Base-by-base conservation (phyloP, 140 eudicot genomes). In the Stevia rebaudiana region DNA sequence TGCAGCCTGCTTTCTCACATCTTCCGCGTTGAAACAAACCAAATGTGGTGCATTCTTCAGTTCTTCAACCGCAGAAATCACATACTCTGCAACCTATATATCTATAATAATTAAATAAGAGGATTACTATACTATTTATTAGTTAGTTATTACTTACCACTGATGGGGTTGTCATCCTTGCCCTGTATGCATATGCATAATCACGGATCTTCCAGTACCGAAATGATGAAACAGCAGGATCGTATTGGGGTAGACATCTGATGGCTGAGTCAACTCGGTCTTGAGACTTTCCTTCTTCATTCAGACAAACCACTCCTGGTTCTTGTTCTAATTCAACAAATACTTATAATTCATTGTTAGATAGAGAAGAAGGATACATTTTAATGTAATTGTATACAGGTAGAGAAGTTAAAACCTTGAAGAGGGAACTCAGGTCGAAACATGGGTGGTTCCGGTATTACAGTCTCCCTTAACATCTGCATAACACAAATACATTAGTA, bases 181-280 rank as follows among this genome's bases (percentile, higher is more conserved):
- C 61, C 67, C 86, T 79, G 70, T 92, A 92, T 48, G 94, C 84
- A 78, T 85, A 69, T 50, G 95, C 95, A 88, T 69, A 92, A 87
- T 92, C 97, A 67, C 98, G 87, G 74, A 92, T 92, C 70, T 85
- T 92, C 98, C 98, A 92, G 79, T 88, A 92, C 22, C 81, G 80
- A 69, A 92, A 92, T 30, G 70, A 49, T 49, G 55, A 69, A 60
- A 70, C 81, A 49, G 55, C 18, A 43, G 28, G 81, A 68, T 92
- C 94, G 72, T 92, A 81, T 6, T 70, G 79, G 33, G 94, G 90
- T 68, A 92, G 98, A 78, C 87, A 83, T 19, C 61, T 78, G 18
- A 78, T 47, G 49, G 94, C 95, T 53, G 78, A 21, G 62, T 81
- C 90, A 72, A 92, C 98, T 31, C 88, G 88, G 15, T 83, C 94